Evolutionary conservation across 2,329 filamentous ascomycete species (phyloP).

Genomic region (Arachnomyces sp.): DNA sequence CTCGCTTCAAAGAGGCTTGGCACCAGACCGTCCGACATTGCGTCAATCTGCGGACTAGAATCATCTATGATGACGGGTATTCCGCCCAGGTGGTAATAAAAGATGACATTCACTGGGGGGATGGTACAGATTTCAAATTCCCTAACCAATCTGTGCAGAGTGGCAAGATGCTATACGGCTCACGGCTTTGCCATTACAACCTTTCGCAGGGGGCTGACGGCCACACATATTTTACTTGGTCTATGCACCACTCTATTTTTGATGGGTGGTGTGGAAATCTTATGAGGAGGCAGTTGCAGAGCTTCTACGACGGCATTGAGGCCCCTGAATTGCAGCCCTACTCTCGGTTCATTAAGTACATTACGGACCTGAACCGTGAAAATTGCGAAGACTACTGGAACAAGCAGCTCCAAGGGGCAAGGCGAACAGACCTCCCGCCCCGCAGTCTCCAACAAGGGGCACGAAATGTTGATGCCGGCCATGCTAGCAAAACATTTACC

Average conservation of each 20-base stretch:
- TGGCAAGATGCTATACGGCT: constrained; percentile 21
- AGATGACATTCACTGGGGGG: constrained; percentile 16
- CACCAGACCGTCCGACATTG: constrained; percentile 24
- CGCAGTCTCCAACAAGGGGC: constrained; percentile 21
- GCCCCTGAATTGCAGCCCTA: constrained; percentile 14
- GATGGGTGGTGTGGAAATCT: constrained; percentile 27
- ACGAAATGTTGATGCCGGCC: constrained; percentile 3
- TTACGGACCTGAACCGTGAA: constrained; percentile 28
- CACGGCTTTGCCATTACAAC: too few species aligned
- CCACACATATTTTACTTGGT: constrained; percentile 23
- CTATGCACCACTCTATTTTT: constrained; percentile 37
- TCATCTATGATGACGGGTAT: constrained; percentile 15
- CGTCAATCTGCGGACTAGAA: constrained; percentile 33
- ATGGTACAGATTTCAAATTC: constrained; percentile 9
- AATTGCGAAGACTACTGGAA: constrained; percentile 36
- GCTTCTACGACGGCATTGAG: constrained; percentile 34
- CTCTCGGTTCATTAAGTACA: constrained; percentile 35
- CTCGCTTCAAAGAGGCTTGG: constrained; percentile 32
- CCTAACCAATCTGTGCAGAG: constrained; percentile 32
- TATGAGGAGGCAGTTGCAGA: constrained; percentile 19
- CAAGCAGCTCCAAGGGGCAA: constrained; percentile 30
- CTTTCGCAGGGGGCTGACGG: too few species aligned
- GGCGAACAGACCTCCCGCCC: constrained; percentile 36
- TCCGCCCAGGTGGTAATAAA: constrained; percentile 21
- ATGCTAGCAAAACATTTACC: constrained; percentile 1